Conservation (phyloP, 371 early-diverging fungal species). For the Apophysomyces ossiformis region DNA sequence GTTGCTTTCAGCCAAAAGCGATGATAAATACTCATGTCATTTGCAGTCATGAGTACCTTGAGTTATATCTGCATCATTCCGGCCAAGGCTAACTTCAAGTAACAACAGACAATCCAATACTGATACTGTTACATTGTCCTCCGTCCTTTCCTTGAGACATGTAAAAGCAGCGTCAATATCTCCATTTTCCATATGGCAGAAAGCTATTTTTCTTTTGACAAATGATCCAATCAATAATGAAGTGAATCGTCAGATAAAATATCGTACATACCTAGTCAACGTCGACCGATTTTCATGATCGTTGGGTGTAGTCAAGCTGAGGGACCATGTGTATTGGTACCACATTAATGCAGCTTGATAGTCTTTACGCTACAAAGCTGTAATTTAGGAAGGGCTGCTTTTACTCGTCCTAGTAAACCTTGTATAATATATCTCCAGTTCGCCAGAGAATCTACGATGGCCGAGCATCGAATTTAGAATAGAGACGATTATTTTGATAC, state of each 20-base stretch:
- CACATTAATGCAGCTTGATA: background rate
- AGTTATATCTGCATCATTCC: too few species aligned
- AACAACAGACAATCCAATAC: background rate
- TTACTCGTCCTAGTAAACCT: background rate
- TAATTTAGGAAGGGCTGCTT: background rate
- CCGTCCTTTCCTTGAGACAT: background rate
- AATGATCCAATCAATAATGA: background rate
- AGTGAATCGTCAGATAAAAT: background rate
- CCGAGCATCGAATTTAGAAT: background rate
- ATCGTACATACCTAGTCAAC: background rate
- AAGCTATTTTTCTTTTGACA: background rate
- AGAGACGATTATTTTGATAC: too few species aligned
- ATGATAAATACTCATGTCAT: background rate
- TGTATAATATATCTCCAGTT: slow-evolving; percentile 1
- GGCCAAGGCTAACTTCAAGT: background rate
- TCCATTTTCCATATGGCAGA: background rate
- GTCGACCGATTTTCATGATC: background rate
- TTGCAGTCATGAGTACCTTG: background rate
- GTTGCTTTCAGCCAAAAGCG: background rate
- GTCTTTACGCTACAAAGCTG: background rate
- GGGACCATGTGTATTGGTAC: background rate
- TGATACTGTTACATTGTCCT: background rate
- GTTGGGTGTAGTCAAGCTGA: background rate
- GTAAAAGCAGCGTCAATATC: background rate
- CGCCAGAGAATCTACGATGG: background rate